Evolutionary conservation across 192 early-diverging fungal species (phyloP), one percentile per base, ranked within the genome.

Genomic region (Coemansia sp.): DNA sequence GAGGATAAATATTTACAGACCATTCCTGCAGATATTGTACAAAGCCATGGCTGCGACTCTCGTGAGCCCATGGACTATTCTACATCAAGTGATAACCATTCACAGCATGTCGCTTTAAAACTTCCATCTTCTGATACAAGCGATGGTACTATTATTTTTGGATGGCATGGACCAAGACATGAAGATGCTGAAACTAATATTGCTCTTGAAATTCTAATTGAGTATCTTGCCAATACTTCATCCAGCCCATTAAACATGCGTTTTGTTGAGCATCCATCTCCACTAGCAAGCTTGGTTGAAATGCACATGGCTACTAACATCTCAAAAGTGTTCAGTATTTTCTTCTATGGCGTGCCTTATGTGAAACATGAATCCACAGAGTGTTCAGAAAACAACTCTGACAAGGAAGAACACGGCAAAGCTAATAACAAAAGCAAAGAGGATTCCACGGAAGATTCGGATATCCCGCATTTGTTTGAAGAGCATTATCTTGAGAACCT

Each of bases 111-210:
- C 8, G 46, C 61, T 11, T 37, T 39, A 21, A 18, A 40, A 42
- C 91, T 91, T 45, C 88, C 89, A 18, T 88, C 88, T 1, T 73
- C 85, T 0, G 90, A 91, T 42, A 82, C 85, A 12, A 87, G 88
- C 21, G 64, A 85, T 21, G 90, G 91, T 8, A 87, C 90, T 12
- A 77, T 91, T 16, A 76, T 69, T 15, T 87, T 85, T 63, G 88
- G 84, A 36, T 95, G 94, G 94, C 85, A 84, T 4, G 94, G 94
- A 0, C 94, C 94, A 11, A 69, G 56, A 5, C 79, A 86, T 0
- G 82, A 84, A 22, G 90, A 94, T 59, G 68, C 89, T 10, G 78
- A 85, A 41, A 85, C 85, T 2, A 76, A 83, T 51, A 65, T 87
- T 10, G 89, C 88, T 1, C 63, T 94, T 8, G 88, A 92, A 58